phyloP scores from a whole-genome alignment of 208 protist species.

The Herpetomonas tarakana region DNA sequence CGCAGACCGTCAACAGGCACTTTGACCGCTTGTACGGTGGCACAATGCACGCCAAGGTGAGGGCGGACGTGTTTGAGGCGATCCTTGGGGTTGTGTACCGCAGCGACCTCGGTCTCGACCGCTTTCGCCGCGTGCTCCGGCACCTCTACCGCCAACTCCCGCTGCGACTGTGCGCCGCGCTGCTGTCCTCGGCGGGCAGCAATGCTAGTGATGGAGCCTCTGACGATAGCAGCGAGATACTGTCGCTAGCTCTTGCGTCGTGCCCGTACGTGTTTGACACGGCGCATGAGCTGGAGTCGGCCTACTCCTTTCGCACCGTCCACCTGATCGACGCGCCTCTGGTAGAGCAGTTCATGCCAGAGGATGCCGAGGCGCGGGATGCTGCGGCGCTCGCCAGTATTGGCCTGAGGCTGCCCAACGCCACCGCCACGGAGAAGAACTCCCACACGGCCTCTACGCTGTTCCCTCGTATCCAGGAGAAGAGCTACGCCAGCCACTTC shows the following conservation, averaged over 20 bases:
- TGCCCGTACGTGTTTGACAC: no score
- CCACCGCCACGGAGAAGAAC: no score
- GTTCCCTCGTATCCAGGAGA: conserved; percentile 56
- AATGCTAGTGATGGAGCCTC: no score
- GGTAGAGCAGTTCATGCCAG: no score
- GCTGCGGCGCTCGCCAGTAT: no score
- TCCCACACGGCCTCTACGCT: conserved; percentile 34
- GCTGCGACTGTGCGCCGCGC: not conserved
- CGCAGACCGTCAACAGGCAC: conserved; percentile 18
- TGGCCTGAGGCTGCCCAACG: no score
- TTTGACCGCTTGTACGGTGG: conserved; percentile 22
- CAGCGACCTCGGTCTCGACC: conserved; percentile 32
- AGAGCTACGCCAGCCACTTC: conserved; percentile 58
- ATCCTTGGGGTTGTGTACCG: conserved; percentile 57
- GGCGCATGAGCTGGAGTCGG: no score
- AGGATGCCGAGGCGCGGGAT: no score
- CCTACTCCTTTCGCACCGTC: no score
- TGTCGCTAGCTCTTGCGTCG: no score
- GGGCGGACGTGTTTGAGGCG: conserved; percentile 66
- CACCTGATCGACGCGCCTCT: no score
- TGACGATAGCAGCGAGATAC: no score
- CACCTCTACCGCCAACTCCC: conserved; percentile 40
- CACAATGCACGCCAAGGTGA: conserved; percentile 27
- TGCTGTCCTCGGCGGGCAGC: not conserved
- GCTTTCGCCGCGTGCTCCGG: conserved; percentile 31